These are phyloP conservation scores for Candida smagusa DNA, from an alignment of 1,139 yeast species.

Conservation along the genomic window DNA sequence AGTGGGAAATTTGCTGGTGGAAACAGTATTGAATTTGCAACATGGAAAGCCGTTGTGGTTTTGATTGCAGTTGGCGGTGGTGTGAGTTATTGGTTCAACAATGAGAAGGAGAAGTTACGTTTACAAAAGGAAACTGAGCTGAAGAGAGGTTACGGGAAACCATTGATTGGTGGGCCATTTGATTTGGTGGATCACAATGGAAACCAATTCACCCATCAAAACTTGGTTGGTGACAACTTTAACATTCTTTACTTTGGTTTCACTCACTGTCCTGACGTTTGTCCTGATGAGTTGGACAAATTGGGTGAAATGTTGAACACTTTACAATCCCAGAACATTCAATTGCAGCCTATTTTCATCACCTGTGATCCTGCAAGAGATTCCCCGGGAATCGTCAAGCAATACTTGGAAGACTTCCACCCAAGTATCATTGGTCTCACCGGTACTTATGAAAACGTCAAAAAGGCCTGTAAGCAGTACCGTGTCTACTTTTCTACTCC, in stretches of 20 bases:
- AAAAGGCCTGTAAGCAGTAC: slow-evolving; percentile 78
- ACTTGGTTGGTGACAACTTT: slow-evolving; percentile 69
- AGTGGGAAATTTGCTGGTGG: slow-evolving; percentile 30
- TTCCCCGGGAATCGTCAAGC: slow-evolving; percentile 74
- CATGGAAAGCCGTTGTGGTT: slow-evolving; percentile 82
- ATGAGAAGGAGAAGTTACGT: slow-evolving; percentile 71
- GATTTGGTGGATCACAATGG: slow-evolving; percentile 68
- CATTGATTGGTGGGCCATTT: slow-evolving; percentile 91
- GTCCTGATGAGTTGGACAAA: slow-evolving; percentile 96
- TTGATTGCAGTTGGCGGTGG: slow-evolving; percentile 68
- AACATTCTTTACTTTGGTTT: slow-evolving; percentile 88
- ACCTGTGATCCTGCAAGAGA: slow-evolving; percentile 98
- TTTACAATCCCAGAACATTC: slow-evolving; percentile 50
- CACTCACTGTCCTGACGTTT: slow-evolving; percentile 95
- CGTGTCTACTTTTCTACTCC: slow-evolving; percentile 97
- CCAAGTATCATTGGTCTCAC: slow-evolving; percentile 86
- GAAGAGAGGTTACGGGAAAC: slow-evolving; percentile 86
- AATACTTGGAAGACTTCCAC: slow-evolving; percentile 83
- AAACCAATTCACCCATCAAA: slow-evolving; percentile 67
- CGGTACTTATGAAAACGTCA: slow-evolving; percentile 82
- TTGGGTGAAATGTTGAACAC: slow-evolving; percentile 73
- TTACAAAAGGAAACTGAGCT: slow-evolving; percentile 77
- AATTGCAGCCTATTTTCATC: slow-evolving; percentile 80
- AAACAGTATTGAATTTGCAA: slow-evolving; percentile 61
- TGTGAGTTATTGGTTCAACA: slow-evolving; percentile 63